phyloP scores from a whole-genome alignment of 768 basidiomycete species.

The Amanita thiersii region DNA sequence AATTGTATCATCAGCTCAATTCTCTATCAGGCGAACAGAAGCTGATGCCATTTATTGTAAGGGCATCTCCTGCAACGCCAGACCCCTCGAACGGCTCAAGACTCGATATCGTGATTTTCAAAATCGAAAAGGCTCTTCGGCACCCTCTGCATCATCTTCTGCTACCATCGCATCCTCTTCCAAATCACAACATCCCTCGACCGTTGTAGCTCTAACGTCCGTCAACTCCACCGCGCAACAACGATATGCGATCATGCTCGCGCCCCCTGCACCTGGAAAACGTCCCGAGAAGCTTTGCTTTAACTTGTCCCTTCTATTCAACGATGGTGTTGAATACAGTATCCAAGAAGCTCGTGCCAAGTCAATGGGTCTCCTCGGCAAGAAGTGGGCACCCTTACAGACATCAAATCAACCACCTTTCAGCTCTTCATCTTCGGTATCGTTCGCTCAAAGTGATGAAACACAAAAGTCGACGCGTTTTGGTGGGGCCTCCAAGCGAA shows the following conservation, averaged over 20 bases:
- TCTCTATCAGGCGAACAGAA: slow-evolving; percentile 47
- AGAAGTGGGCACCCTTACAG: slow-evolving; percentile 72
- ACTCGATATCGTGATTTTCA: slow-evolving; percentile 76
- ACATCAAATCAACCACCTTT: slow-evolving; percentile 29
- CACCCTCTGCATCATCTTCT: slow-evolving; percentile 22
- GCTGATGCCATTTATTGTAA: slow-evolving; percentile 77
- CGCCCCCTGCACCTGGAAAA: slow-evolving; percentile 58
- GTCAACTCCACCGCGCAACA: slow-evolving; percentile 33
- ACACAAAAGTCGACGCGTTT: slow-evolving; percentile 31
- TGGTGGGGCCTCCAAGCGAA: slow-evolving; percentile 23
- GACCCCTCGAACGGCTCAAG: slow-evolving; percentile 81
- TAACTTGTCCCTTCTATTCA: slow-evolving; percentile 62
- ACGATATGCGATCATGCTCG: slow-evolving; percentile 67
- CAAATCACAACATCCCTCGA: slow-evolving; percentile 13
- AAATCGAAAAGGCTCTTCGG: slow-evolving; percentile 38
- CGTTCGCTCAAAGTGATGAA: slow-evolving; percentile 20
- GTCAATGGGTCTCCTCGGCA: slow-evolving; percentile 75
- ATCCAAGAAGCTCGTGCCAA: slow-evolving; percentile 77
- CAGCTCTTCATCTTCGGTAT: slow-evolving; percentile 24
- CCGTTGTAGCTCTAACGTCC: slow-evolving; percentile 20
- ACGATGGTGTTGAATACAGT: slow-evolving; percentile 74
- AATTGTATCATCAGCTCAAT: slow-evolving; percentile 1
- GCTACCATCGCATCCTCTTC: slow-evolving; percentile 14
- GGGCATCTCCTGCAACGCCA: slow-evolving; percentile 75
- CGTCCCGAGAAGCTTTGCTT: slow-evolving; percentile 68